Base-by-base conservation (phyloP, 2,329 filamentous ascomycete species). In the Pseudovirgaria hyperparasitica region DNA sequence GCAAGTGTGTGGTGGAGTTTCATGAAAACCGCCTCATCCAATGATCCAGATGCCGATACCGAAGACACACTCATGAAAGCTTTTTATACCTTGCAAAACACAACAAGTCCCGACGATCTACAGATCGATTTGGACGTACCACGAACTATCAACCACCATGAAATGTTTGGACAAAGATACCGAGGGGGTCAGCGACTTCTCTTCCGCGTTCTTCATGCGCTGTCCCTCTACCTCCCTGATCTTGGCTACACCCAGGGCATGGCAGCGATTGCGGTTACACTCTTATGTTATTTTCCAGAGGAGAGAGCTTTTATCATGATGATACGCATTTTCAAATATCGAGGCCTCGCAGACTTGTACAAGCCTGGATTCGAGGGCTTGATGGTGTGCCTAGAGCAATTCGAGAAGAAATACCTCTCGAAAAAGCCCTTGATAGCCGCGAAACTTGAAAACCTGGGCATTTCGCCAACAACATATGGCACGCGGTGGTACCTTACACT, bases 51-150 rank as follows among this genome's bases (percentile, higher is more conserved):
- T 31, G 72, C 68, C 26, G 68, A 71, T 4, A 63, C 72, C 0
- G 82, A 90, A 30, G 71, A 76, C 21, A 67, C 81, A 30, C 67
- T 96, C 25, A 72, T 84, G 20, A 63, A 67, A 14, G 45, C 70
- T 16, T 93, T 84, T 47, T 70, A 81, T 48, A 68, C 72, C 22
- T 67, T 92, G 16, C 77, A 92, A 45, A 62, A 73, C 10, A 60
- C 74, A 32, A 72, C 72, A 29, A 93, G 81, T 3, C 76, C 84
- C 1, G 90, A 98, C 47, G 90, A 98, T 52, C 76, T 87, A 13
- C 90, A 98, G 57, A 98, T 98, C 42, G 90, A 98, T 52, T 72
- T 96, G 22, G 90, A 98, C 51, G 90, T 98, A 11, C 90, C 90
- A 1, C 71, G 90, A 28, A 96, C 90, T 4, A 92, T 98, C 51